Conservation (phyloP, 495 filamentous ascomycete genomes). For the Parachaetomium inaequale region DNA sequence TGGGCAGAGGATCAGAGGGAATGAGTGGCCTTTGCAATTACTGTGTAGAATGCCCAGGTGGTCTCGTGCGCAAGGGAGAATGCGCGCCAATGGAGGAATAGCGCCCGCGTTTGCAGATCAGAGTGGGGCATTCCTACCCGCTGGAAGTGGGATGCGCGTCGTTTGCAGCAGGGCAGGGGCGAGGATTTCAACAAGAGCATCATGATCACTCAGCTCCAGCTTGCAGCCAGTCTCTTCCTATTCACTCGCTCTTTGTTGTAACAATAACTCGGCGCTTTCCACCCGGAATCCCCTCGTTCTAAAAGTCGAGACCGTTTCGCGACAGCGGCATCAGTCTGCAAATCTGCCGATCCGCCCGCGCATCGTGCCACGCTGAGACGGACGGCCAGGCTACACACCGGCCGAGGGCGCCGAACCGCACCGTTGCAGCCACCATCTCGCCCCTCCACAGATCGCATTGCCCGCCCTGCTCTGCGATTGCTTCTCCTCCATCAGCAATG, state of each 20-base stretch:
- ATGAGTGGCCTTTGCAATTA: background rate
- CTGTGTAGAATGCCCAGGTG: too few species aligned
- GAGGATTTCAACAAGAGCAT: constrained; percentile 7
- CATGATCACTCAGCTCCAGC: too few species aligned
- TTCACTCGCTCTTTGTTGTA: background rate
- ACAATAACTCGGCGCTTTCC: background rate
- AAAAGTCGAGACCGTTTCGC: background rate
- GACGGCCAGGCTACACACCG: constrained; percentile 2
- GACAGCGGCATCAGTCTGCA: background rate
- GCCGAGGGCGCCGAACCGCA: background rate
- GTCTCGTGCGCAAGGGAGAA: constrained; percentile 2
- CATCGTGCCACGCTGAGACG: constrained; percentile 27
- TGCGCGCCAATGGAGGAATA: constrained; percentile 6
- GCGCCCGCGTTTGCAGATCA: background rate
- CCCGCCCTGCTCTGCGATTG: constrained; percentile 2
- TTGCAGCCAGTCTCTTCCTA: too few species aligned
- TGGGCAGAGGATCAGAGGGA: background rate
- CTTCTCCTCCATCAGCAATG: constrained; percentile 18
- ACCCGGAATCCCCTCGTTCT: background rate
- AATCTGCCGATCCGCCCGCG: constrained; percentile 15
- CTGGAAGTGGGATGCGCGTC: constrained; percentile 3
- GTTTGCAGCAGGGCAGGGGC: background rate
- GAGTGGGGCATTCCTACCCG: background rate
- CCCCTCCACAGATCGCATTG: constrained; percentile 7
- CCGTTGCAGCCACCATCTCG: background rate